Base-by-base conservation (phyloP, 352 stramenopile genomes). In the Phytophthora quininea region DNA sequence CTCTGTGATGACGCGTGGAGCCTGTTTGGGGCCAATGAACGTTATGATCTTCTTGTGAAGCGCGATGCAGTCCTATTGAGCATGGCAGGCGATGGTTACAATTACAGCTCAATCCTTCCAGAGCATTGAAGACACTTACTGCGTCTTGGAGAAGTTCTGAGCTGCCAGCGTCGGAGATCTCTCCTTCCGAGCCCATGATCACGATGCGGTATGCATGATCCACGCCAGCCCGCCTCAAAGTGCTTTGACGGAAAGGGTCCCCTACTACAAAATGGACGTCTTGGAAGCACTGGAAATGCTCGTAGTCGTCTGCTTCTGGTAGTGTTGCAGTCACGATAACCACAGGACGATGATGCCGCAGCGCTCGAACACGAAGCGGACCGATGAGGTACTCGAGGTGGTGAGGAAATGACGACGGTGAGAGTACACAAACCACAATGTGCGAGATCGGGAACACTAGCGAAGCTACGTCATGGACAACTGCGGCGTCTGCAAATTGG, bases 301-400 rank as follows among this genome's bases (percentile, higher is more conserved):
- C 79, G 54, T 81, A 93, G 48, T 78, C 67, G 10, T 91, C 85
- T 1, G 57, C 62, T n/a, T 80, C 64, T 1, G 87, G 87, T 29
- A 95, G 54, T 1, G 75, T 77, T 0, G 67, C 5, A 7, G 85
- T 82, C 24, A 93, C 66, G 29, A 95, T 77, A 24, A 95, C 67
- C 24, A 95, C 81, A 4, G 87, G 80, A 6, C 85, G 85, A 58
- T 93, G 85, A 6, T 77, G 71, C 4, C 80, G 78, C n/a, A 95
- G 66, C 6, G 82, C 76, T 31, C 86, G 86, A 7, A 92, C 81
- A 5, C 87, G 85, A 29, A 95, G 53, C 3, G 87, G 87, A 0
- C 86, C 87, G 49, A 93, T 81, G n/a, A 95, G 67, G 60, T 92
- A 95, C 68, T 93, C 85, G 10, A 93, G 73, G 43, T 95, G 80